These are phyloP conservation scores for Pythium monospermum DNA, from an alignment of 352 stramenopile genomes.

Conservation along the genomic window DNA sequence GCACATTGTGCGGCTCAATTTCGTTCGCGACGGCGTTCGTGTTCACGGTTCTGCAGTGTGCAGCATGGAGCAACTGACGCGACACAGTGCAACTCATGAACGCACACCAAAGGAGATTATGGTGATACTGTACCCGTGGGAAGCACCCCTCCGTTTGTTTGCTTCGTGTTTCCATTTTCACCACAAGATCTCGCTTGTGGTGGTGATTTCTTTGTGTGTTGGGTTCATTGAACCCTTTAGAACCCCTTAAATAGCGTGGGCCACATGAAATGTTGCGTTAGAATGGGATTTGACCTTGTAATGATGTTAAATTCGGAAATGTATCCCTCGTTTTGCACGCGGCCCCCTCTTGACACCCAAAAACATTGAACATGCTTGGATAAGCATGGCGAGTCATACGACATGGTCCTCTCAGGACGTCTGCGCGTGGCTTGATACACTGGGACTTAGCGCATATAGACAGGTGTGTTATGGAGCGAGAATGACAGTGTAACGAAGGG, in stretches of 20 bases:
- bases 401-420: constrained; percentile 20
- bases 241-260: neutral
- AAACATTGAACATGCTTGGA: constrained; percentile 15
- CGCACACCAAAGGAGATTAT: too few species aligned
- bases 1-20: too few species aligned
- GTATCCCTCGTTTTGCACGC: too few species aligned
- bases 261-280: neutral
- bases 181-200: neutral
- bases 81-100: too few species aligned
- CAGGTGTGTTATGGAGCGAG: too few species aligned
- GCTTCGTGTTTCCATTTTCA: neutral
- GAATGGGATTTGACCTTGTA: constrained; percentile 1
- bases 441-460: constrained; percentile 14
- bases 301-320: constrained; percentile 2
- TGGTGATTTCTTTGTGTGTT: neutral
- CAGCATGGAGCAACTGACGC: too few species aligned
- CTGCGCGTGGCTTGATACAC: constrained; percentile 22
- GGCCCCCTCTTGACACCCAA: too few species aligned
- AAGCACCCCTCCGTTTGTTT: too few species aligned
- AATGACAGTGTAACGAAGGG: too few species aligned
- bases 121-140: too few species aligned
- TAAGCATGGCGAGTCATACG: constrained; percentile 10
- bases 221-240: constrained; percentile 12
- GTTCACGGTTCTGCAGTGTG: too few species aligned
- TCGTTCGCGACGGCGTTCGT: too few species aligned